These are phyloP conservation scores for Entomortierella beljakovae DNA, from an alignment of 192 early-diverging fungal genomes.

Conservation along the genomic window DNA sequence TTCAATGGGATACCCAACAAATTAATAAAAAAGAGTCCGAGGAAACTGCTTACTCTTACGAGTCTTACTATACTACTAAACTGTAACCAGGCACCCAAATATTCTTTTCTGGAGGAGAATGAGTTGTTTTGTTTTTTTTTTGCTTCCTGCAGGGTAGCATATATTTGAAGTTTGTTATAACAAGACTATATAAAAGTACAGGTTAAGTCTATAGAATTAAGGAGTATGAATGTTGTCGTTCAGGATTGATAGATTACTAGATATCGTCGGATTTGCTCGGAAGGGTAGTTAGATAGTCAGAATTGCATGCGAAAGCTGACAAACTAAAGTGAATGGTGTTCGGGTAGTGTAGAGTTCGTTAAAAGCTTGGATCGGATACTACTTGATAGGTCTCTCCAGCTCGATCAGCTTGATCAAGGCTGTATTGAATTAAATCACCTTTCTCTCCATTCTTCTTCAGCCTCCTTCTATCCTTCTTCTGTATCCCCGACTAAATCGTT, in stretches of 20 bases:
- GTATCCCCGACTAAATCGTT: background rate
- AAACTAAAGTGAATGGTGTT: background rate
- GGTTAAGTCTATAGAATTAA: slow-evolving; percentile 3
- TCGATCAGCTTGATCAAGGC: slow-evolving; percentile 24
- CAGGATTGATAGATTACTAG: background rate
- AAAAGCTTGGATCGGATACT: background rate
- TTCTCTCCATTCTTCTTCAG: background rate
- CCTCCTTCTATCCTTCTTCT: background rate
- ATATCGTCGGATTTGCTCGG: background rate
- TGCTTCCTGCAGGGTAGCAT: slow-evolving; percentile 15
- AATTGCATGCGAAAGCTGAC: no score
- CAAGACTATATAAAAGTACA: slow-evolving; percentile 31
- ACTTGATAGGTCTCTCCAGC: background rate
- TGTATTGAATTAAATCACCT: background rate
- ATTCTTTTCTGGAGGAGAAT: no score
- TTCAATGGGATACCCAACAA: no score
- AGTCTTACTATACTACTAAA: no score
- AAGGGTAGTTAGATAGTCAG: background rate
- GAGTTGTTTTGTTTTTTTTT: slow-evolving; percentile 24
- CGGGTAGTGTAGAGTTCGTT: background rate
- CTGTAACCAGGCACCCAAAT: no score
- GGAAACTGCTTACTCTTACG: no score
- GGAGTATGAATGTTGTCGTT: background rate
- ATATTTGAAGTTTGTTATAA: slow-evolving; percentile 6
- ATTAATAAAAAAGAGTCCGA: no score